A percentile compares a stretch with the other conserved stretches of the same genome.
Evolutionary conservation across 306 rosid species (phyloP).

Genomic region (Pterocarpus macrocarpus): DNA sequence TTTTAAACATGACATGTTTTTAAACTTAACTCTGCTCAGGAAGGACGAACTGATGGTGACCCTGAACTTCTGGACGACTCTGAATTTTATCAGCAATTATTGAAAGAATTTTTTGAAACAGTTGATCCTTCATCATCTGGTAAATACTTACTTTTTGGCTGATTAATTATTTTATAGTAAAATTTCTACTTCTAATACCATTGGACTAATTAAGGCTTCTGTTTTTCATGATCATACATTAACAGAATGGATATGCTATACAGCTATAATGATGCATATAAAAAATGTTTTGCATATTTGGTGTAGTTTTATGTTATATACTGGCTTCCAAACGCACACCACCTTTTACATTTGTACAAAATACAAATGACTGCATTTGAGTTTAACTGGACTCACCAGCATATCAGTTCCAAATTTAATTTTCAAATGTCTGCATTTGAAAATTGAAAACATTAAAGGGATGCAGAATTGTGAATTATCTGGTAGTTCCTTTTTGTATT

Average conservation of each 20-base stretch:
- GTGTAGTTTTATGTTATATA: background rate
- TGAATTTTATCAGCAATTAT: slow-evolving; percentile 87
- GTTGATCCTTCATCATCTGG: slow-evolving; percentile 84
- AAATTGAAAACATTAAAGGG: no score
- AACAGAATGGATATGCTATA: slow-evolving; percentile 9
- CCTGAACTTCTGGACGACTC: slow-evolving; percentile 89
- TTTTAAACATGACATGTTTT: slow-evolving; percentile 19
- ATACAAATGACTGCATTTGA: no score
- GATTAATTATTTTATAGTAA: background rate
- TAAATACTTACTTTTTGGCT: slow-evolving; percentile 44
- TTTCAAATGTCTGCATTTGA: no score
- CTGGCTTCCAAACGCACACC: background rate
- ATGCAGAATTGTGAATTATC: no score
- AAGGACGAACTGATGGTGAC: slow-evolving; percentile 63
- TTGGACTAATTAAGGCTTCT: slow-evolving; percentile 13
- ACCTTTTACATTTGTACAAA: background rate
- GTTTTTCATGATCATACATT: background rate
- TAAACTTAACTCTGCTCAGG: slow-evolving; percentile 56
- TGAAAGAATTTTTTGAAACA: slow-evolving; percentile 87
- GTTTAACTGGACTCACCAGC: no score
- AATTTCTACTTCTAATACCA: slow-evolving; percentile 21
- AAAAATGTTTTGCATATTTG: background rate
- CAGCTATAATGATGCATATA: background rate
- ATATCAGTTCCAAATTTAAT: no score
- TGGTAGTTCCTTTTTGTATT: no score